Evolutionary conservation across 495 filamentous ascomycete species (phyloP).

Genomic region (Hyaloscypha hepaticicola): DNA sequence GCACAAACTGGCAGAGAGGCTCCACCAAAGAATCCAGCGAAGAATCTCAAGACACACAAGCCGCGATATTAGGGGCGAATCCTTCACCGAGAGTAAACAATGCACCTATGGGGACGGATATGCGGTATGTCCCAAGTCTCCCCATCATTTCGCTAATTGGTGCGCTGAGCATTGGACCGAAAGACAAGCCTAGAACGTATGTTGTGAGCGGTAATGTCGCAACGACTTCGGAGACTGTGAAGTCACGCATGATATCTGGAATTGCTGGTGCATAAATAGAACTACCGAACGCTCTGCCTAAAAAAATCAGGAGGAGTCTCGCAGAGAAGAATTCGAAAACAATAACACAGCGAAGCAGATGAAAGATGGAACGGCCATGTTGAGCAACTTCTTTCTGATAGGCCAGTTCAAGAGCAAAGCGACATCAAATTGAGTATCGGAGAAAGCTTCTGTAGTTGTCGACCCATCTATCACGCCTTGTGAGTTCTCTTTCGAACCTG

Average conservation of each 20-base stretch:
- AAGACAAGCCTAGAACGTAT: conserved; percentile 41
- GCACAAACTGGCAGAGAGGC: conserved; percentile 40
- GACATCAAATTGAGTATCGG: neutral
- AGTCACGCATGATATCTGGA: neutral
- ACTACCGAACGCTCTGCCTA: neutral
- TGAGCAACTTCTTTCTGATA: neutral
- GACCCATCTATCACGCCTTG: too few species aligned
- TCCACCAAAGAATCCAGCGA: conserved; percentile 57
- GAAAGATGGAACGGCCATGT: conserved; percentile 2
- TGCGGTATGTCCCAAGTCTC: conserved; percentile 53
- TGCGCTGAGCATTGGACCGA: conserved; percentile 27
- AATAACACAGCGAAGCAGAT: conserved; percentile 2
- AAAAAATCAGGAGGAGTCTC: neutral
- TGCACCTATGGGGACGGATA: conserved; percentile 53
- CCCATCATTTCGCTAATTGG: conserved; percentile 36
- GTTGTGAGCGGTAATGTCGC: conserved; percentile 42
- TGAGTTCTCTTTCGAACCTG: too few species aligned
- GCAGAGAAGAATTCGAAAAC: neutral
- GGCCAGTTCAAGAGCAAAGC: conserved; percentile 4
- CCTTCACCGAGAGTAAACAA: conserved; percentile 56
- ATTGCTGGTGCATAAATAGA: conserved; percentile 8
- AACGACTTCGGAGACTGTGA: conserved; percentile 1
- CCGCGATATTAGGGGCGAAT: conserved; percentile 49
- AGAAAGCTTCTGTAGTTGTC: neutral
- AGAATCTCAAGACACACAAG: conserved; percentile 59